A percentile compares a stretch with the other conserved stretches of the same genome.
phyloP scores from a whole-genome alignment of 495 filamentous ascomycete genomes.

The Neurospora tetrasperma region DNA sequence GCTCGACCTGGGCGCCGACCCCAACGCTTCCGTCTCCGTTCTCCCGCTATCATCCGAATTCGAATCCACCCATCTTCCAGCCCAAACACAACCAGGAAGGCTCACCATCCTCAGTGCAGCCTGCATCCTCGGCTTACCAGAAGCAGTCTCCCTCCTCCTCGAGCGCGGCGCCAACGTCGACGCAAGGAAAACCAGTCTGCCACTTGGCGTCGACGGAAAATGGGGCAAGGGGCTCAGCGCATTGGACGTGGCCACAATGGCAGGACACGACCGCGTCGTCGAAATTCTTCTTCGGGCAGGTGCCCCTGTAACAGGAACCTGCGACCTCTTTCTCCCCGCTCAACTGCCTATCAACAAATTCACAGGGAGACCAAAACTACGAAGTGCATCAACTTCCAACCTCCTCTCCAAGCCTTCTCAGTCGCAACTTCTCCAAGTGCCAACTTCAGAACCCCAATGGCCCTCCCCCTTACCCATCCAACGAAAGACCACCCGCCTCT shows the following conservation, averaged over 20 bases:
- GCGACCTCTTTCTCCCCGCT: background rate
- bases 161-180: slow-evolving; percentile 9
- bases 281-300: slow-evolving; percentile 10
- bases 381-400: background rate
- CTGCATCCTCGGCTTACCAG: slow-evolving; percentile 1
- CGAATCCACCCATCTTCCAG: background rate
- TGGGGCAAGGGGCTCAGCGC: slow-evolving; percentile 3
- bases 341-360: background rate
- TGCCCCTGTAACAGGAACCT: background rate
- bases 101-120: slow-evolving; percentile 6
- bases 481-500: background rate
- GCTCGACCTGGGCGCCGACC: slow-evolving; percentile 17
- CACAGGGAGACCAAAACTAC: background rate
- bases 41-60: background rate
- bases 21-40: background rate
- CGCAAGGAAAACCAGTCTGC: background rate
- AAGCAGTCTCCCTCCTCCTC: slow-evolving; percentile 8
- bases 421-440: background rate
- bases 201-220: background rate
- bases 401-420: background rate
- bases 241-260: slow-evolving; percentile 14
- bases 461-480: background rate
- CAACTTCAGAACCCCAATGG: background rate
- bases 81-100: background rate
- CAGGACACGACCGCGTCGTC: slow-evolving; percentile 2